These are phyloP conservation scores for Aspergillus pseudonomiae DNA, from an alignment of 2,329 filamentous ascomycete species.

Conservation along the genomic window DNA sequence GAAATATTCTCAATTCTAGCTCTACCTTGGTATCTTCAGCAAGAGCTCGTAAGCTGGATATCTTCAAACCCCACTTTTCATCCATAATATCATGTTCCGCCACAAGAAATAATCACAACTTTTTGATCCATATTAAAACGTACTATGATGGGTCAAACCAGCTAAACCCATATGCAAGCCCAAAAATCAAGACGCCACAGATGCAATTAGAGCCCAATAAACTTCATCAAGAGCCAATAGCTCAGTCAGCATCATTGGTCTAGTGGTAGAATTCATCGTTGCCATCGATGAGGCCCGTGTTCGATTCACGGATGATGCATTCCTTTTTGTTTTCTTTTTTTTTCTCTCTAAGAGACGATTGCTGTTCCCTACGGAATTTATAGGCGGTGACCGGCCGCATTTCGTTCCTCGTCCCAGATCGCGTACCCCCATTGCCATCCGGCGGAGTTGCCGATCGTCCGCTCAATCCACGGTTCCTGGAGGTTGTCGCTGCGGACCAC, in stretches of 20 bases:
- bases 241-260: conserved; percentile 43
- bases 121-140: background rate
- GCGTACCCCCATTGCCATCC: conserved; percentile 47
- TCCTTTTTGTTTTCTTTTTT: background rate
- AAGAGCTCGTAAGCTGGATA: background rate
- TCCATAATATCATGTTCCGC: background rate
- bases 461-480: background rate
- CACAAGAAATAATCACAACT: background rate
- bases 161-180: background rate
- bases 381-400: background rate
- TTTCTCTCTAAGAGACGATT: background rate
- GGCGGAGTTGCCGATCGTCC: conserved; percentile 11
- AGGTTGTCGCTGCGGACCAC: background rate
- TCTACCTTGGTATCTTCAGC: background rate
- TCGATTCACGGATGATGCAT: conserved; percentile 52
- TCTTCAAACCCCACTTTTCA: background rate
- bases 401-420: conserved; percentile 44
- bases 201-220: background rate
- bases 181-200: background rate
- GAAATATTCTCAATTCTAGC: background rate
- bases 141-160: background rate
- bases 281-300: conserved; percentile 52
- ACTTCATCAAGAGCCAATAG: background rate
- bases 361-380: background rate
- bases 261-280: conserved; percentile 51